Evolutionary conservation across 163 green algal genomes (phyloP).

Genomic region (Dunaliella salina): DNA sequence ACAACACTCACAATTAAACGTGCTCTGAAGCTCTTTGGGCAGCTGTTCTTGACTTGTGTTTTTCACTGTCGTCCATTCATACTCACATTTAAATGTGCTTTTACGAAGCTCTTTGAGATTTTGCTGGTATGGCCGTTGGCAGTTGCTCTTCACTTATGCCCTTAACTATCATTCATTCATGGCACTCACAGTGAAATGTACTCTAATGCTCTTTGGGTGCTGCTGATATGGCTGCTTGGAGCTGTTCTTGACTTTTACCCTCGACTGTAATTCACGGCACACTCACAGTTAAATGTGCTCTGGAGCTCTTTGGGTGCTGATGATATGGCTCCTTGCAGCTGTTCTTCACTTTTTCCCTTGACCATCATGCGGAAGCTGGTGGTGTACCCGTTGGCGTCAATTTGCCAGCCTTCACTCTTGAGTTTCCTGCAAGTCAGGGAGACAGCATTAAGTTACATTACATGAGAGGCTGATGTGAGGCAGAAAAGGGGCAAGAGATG

Average conservation of each 20-base stretch:
- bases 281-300: slow-evolving; percentile 54
- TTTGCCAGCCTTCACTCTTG: slow-evolving; percentile 43
- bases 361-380: slow-evolving; percentile 56
- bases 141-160: slow-evolving; percentile 37
- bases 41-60: too few relatives aligned
- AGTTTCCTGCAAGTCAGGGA: slow-evolving; percentile 27
- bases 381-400: slow-evolving; percentile 68
- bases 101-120: too few relatives aligned
- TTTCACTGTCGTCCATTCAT: too few relatives aligned
- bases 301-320: slow-evolving; percentile 40
- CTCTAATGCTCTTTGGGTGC: slow-evolving; percentile 48
- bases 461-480: too few relatives aligned
- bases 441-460: too few relatives aligned
- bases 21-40: slow-evolving; percentile 45
- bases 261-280: too few relatives aligned
- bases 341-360: slow-evolving; percentile 33
- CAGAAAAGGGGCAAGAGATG: too few relatives aligned
- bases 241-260: slow-evolving; percentile 36
- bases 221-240: too few relatives aligned
- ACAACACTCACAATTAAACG: slow-evolving; percentile 46
- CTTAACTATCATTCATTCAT: slow-evolving; percentile 18
- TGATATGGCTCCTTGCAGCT: slow-evolving; percentile 24
- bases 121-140: too few relatives aligned
- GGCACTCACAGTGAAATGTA: slow-evolving; percentile 55
- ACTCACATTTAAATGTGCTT: too few relatives aligned